phyloP scores from a whole-genome alignment of 2,329 filamentous ascomycete species.

The Cercospora beticola region DNA sequence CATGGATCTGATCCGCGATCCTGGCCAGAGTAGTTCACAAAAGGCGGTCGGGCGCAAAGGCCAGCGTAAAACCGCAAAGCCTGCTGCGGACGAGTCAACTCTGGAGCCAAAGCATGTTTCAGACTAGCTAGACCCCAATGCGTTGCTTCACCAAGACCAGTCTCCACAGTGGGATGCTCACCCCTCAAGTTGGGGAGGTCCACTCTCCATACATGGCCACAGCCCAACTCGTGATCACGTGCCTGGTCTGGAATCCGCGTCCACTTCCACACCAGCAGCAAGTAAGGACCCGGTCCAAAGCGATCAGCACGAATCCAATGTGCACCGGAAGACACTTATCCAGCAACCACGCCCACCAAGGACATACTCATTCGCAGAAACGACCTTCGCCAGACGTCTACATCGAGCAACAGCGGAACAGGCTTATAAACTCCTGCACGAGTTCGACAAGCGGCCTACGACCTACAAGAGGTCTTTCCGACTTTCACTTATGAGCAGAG shows the following conservation, averaged over 20 bases:
- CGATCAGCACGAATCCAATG: background rate
- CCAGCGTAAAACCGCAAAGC: background rate
- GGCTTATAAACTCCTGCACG: constrained; percentile 44
- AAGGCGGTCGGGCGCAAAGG: background rate
- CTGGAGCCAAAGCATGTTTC: background rate
- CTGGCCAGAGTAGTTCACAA: constrained; percentile 15
- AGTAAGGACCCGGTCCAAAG: background rate
- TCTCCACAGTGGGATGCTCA: background rate
- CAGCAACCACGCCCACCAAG: constrained; percentile 38
- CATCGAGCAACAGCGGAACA: constrained; percentile 50
- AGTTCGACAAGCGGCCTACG: constrained; percentile 20
- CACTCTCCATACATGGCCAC: background rate
- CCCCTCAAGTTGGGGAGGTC: background rate
- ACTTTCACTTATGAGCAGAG: constrained; percentile 27
- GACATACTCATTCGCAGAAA: constrained; percentile 63
- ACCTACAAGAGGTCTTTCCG: constrained; percentile 32
- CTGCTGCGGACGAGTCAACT: background rate
- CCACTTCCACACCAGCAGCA: background rate
- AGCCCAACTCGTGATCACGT: background rate
- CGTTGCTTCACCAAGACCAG: background rate
- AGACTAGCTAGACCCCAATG: background rate
- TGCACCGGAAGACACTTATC: constrained; percentile 4
- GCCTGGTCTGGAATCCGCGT: background rate
- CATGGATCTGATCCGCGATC: constrained; percentile 28
- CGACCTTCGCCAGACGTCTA: constrained; percentile 68